A percentile compares a stretch with the other conserved stretches of the same genome.
Conservation (phyloP, 2,329 filamentous ascomycete species). For the Neonectria magnoliae region DNA sequence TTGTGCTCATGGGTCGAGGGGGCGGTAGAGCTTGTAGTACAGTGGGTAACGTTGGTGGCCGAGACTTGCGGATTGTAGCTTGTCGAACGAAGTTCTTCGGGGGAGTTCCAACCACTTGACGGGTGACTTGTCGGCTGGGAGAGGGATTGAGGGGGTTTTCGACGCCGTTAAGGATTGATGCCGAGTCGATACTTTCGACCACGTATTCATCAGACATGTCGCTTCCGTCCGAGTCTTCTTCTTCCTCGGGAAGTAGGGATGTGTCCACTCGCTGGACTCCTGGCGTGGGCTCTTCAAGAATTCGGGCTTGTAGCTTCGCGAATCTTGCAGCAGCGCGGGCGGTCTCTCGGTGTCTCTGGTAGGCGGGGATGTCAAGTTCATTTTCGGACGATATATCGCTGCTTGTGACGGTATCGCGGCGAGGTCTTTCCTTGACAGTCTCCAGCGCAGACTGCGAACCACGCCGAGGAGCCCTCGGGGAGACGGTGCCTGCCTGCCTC, state of each 20-base stretch:
- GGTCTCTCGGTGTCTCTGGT: constrained; percentile 71
- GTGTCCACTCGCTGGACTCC: constrained; percentile 58
- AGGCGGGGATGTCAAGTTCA: constrained; percentile 75
- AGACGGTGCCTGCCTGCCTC: constrained; percentile 61
- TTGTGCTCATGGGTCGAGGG: constrained; percentile 72
- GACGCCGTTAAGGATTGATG: constrained; percentile 74
- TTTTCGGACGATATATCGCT: constrained; percentile 87
- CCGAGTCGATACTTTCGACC: constrained; percentile 73
- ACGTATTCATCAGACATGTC: constrained; percentile 72
- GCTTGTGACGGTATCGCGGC: constrained; percentile 81
- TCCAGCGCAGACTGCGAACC: constrained; percentile 79
- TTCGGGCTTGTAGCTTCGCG: constrained; percentile 50
- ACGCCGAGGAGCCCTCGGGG: constrained; percentile 63
- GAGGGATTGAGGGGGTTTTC: constrained; percentile 67
- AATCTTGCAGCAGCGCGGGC: constrained; percentile 63
- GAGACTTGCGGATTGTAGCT: constrained; percentile 72
- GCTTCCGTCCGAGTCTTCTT: constrained; percentile 70
- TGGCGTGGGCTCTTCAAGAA: constrained; percentile 50
- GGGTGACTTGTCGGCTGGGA: constrained; percentile 63
- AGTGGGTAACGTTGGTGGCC: constrained; percentile 64
- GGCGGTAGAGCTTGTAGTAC: constrained; percentile 75
- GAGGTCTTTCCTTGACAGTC: constrained; percentile 73
- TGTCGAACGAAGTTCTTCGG: constrained; percentile 68
- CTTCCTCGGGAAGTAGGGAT: constrained; percentile 65
- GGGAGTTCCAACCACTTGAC: constrained; percentile 71